Evolutionary conservation across 2,329 filamentous ascomycete species (phyloP).

Genomic region (Fusarium circinatum): DNA sequence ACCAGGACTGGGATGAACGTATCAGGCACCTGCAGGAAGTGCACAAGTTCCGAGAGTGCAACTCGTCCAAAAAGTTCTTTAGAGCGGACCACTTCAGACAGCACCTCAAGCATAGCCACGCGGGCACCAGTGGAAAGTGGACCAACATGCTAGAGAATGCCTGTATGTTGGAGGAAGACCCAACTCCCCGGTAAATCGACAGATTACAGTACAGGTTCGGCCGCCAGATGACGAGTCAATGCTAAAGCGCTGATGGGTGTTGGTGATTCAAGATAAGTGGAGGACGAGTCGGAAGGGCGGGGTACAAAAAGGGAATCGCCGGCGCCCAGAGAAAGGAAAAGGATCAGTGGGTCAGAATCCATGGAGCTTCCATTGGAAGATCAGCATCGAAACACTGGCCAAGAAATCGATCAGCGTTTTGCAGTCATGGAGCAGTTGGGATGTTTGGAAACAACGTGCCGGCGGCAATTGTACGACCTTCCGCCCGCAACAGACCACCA

Average conservation of each 20-base stretch:
- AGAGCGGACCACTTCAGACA: conserved; percentile 97
- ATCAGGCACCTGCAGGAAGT: conserved; percentile 88
- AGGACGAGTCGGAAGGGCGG: conserved; percentile 34
- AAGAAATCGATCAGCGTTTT: conserved; percentile 19
- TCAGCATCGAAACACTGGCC: conserved; percentile 4
- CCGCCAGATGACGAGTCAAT: conserved; percentile 32
- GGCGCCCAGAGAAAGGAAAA: not conserved
- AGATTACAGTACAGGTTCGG: conserved; percentile 9
- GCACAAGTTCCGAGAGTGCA: conserved; percentile 98
- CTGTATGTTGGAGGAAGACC: conserved; percentile 90
- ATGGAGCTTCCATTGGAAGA: conserved; percentile 21
- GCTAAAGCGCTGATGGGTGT: conserved; percentile 25
- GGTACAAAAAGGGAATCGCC: conserved; percentile 26
- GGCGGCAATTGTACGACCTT: conserved; percentile 15
- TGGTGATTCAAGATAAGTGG: conserved; percentile 27
- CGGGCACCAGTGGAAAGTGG: conserved; percentile 97
- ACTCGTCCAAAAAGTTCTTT: conserved; percentile 98
- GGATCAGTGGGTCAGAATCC: conserved; percentile 20
- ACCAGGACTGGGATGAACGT: conserved; percentile 88
- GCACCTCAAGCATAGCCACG: conserved; percentile 97
- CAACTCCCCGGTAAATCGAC: conserved; percentile 45
- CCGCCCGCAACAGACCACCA: conserved; percentile 12
- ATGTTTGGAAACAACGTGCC: conserved; percentile 21
- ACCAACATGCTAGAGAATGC: conserved; percentile 97
- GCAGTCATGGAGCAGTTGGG: conserved; percentile 1